These are phyloP conservation scores for Daldinia grandis DNA, from an alignment of 495 filamentous ascomycete genomes.

Conservation along the genomic window DNA sequence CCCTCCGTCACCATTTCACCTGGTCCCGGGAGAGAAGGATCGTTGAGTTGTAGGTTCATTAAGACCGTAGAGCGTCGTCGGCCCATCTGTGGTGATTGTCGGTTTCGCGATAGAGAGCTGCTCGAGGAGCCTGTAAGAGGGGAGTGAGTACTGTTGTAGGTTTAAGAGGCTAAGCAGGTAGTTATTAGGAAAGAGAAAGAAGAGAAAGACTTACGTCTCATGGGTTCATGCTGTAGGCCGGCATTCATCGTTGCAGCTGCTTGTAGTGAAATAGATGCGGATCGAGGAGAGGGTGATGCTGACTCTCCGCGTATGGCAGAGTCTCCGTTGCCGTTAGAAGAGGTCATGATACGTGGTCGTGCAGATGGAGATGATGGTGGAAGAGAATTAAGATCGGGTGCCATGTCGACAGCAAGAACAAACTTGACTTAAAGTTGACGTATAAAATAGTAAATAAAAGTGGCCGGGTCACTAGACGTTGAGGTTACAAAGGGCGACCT, in stretches of 20 bases:
- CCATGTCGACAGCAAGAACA: conserved; percentile 53
- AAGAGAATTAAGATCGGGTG: conserved; percentile 80
- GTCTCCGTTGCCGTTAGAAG: conserved; percentile 46
- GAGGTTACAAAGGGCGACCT: conserved; percentile 20
- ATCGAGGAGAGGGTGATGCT: conserved; percentile 64
- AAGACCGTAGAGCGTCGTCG: conserved; percentile 74
- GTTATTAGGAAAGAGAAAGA: not conserved
- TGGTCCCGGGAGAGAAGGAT: conserved; percentile 66
- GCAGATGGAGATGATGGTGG: conserved; percentile 59
- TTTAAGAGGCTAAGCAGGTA: too few relatives aligned
- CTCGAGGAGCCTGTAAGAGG: conserved; percentile 58
- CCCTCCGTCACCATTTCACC: conserved; percentile 67
- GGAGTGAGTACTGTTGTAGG: conserved; percentile 22
- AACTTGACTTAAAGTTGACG: conserved; percentile 3
- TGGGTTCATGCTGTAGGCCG: conserved; percentile 69
- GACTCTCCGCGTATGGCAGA: conserved; percentile 52
- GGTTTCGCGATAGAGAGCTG: conserved; percentile 61
- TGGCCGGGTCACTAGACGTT: conserved; percentile 2
- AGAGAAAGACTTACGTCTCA: conserved; percentile 55
- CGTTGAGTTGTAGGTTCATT: conserved; percentile 78
- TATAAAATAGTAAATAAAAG: conserved; percentile 16
- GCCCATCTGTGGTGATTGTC: conserved; percentile 63
- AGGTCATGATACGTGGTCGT: conserved; percentile 48
- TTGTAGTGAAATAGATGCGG: conserved; percentile 69
- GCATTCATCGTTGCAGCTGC: conserved; percentile 75